Evolutionary conservation across 2,329 filamentous ascomycete species (phyloP).

Genomic region (Falciphora oryzae): DNA sequence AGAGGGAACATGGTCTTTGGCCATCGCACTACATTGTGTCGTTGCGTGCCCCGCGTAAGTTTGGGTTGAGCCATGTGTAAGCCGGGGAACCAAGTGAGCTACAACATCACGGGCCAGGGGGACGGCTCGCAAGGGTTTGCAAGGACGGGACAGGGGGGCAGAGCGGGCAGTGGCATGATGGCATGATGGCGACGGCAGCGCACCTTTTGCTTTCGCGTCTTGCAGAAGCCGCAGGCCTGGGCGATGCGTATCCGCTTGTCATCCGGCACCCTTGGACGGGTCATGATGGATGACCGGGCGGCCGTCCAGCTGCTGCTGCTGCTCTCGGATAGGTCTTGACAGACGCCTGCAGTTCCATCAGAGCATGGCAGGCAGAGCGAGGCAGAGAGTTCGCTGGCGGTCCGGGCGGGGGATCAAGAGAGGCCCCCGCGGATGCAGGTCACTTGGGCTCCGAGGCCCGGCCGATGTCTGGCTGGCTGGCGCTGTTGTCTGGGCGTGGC

Average conservation of each 20-base stretch:
- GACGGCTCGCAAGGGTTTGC: background rate
- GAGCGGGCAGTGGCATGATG: constrained; percentile 19
- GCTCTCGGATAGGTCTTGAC: background rate
- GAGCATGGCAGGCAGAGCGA: background rate
- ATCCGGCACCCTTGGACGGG: constrained; percentile 48
- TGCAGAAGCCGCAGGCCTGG: constrained; percentile 60
- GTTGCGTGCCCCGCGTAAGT: background rate
- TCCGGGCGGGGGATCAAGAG: background rate
- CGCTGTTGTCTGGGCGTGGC: background rate
- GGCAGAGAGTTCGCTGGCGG: background rate
- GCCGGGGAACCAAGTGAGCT: background rate
- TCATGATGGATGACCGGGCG: constrained; percentile 28
- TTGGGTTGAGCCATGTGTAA: background rate
- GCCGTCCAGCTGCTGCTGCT: background rate
- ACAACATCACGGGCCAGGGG: background rate
- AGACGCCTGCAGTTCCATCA: background rate
- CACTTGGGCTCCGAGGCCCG: background rate
- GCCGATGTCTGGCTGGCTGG: background rate
- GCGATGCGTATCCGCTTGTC: constrained; percentile 59
- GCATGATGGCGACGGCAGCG: no score
- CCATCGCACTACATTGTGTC: constrained; percentile 7
- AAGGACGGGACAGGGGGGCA: background rate
- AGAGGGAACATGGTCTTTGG: constrained; percentile 6
- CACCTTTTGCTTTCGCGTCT: constrained; percentile 60
- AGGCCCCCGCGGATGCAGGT: no score